Percentiles rank a stretch among this genome's conserved stretches.
phyloP scores from a whole-genome alignment of 768 basidiomycete species.

The Thelephora aurantiotincta region DNA sequence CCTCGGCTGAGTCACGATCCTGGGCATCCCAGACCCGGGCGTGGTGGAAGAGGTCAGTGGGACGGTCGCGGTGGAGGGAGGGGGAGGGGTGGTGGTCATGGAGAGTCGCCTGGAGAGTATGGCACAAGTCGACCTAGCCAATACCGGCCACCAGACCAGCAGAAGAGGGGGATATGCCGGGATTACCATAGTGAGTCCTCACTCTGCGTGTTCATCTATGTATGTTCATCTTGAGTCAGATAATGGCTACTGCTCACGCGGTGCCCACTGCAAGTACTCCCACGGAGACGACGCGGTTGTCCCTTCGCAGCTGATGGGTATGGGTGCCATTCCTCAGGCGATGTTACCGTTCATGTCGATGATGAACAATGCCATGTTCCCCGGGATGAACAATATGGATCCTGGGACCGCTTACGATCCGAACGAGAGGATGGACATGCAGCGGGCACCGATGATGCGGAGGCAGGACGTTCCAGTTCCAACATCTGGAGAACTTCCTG shows the following conservation, averaged over 20 bases:
- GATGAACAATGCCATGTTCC: conserved; percentile 44
- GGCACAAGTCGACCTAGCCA: conserved; percentile 27
- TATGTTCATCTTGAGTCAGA: conserved; percentile 31
- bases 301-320: conserved; percentile 52
- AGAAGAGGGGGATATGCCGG: conserved; percentile 59
- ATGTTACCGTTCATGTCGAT: conserved; percentile 57
- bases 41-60: conserved; percentile 19
- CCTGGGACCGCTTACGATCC: conserved; percentile 53
- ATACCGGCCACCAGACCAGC: conserved; percentile 62
- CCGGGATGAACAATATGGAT: conserved; percentile 29
- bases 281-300: conserved; percentile 84
- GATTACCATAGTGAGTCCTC: conserved; percentile 79
- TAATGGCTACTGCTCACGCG: conserved; percentile 82
- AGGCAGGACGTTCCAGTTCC: conserved; percentile 35
- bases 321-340: conserved; percentile 28
- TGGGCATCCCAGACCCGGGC: conserved; percentile 50
- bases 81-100: conserved; percentile 12
- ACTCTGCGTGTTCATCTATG: conserved; percentile 1
- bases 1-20: conserved; percentile 50
- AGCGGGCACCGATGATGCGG: conserved; percentile 42
- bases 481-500: conserved; percentile 60
- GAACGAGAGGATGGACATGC: conserved; percentile 58
- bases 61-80: conserved; percentile 9
- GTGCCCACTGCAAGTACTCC: conserved; percentile 80
- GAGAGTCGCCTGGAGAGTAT: conserved; percentile 12